Conservation (phyloP, 345 rosid species). For the Eucalyptus cloeziana region DNA sequence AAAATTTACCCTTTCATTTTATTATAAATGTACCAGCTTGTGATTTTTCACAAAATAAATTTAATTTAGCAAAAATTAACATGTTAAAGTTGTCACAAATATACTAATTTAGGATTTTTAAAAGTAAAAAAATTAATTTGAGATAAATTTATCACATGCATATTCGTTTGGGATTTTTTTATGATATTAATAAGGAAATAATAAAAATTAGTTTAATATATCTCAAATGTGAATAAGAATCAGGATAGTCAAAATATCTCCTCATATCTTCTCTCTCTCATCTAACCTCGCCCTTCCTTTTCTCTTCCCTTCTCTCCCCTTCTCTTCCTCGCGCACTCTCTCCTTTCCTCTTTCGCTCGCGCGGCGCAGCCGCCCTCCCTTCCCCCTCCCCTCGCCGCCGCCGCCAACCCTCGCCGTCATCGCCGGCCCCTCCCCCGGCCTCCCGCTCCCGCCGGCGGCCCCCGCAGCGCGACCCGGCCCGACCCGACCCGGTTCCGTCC, state of each 20-base stretch:
- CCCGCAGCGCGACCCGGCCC: not conserved
- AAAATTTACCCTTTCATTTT: too few species aligned
- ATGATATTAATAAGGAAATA: not conserved
- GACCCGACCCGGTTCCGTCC: not conserved
- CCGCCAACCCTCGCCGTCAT: not conserved
- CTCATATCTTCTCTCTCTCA: not conserved
- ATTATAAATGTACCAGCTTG: fast-evolving
- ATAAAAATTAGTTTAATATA: not conserved
- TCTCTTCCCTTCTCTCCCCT: not conserved
- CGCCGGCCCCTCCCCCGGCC: not conserved
- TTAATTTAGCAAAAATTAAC: fast-evolving
- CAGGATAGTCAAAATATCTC: not conserved
- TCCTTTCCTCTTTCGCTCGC: not conserved
- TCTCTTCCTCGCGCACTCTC: not conserved
- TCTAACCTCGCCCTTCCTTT: not conserved
- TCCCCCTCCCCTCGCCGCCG: not conserved
- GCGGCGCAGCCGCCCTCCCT: not conserved
- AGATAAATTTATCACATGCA: too few species aligned
- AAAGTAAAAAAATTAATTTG: fast-evolving
- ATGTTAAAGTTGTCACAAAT: fast-evolving
- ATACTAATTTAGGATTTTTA: too few species aligned
- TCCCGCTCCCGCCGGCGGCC: not conserved
- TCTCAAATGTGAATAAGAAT: not conserved
- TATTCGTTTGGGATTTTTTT: too few species aligned
- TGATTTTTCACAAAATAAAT: fast-evolving